Evolutionary conservation across 129 eudicot genomes (phyloP).

Genomic region (Pulicaria dysenterica): DNA sequence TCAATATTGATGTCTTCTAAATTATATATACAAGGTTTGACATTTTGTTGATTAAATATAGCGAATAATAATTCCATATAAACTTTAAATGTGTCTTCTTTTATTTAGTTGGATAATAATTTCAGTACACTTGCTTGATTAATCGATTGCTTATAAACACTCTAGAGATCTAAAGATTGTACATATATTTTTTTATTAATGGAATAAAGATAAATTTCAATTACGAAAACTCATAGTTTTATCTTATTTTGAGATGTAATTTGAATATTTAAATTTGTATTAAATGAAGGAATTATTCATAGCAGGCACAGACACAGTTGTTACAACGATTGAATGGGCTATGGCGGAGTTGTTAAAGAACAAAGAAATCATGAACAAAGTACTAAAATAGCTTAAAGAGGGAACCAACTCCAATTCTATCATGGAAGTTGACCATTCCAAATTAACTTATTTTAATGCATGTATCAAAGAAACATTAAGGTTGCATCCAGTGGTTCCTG

Average conservation of each 20-base stretch:
- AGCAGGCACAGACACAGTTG: background rate
- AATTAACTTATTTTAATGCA: background rate
- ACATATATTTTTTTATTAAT: background rate
- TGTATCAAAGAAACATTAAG: background rate
- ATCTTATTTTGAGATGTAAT: no score
- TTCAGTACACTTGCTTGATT: no score
- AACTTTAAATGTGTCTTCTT: no score
- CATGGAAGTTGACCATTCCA: background rate
- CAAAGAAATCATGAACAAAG: constrained; percentile 23
- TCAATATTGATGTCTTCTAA: no score
- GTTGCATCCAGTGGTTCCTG: background rate
- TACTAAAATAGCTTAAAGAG: constrained; percentile 18
- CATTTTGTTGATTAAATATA: no score
- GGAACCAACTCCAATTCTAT: constrained; percentile 30
- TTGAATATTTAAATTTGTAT: no score
- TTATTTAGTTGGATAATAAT: no score
- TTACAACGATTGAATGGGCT: constrained; percentile 40
- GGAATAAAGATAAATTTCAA: background rate
- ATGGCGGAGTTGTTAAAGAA: constrained; percentile 40
- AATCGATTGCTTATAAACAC: background rate
- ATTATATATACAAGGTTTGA: no score
- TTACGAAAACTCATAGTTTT: background rate
- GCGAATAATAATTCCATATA: no score
- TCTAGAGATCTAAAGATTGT: background rate
- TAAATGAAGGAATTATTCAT: constrained; percentile 33